Conservation (phyloP, 139 green algal genomes). For the Volvox reticuliferus region DNA sequence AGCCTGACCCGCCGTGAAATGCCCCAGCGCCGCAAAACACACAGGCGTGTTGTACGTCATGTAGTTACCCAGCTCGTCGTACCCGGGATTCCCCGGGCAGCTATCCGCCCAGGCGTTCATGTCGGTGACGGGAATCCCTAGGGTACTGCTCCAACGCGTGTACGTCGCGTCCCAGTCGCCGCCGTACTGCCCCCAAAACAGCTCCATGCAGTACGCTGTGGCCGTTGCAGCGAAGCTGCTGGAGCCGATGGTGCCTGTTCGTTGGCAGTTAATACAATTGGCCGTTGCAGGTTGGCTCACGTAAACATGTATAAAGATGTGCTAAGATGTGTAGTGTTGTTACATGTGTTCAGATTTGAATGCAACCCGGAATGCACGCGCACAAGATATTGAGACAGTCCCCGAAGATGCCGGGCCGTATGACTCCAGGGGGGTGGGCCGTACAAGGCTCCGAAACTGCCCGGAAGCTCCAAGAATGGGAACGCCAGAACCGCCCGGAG, state of each 20-base stretch:
- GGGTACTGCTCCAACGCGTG: background rate
- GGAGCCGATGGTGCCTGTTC: background rate
- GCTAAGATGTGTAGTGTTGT: too few relatives aligned
- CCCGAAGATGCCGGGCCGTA: too few relatives aligned
- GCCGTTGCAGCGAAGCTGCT: background rate
- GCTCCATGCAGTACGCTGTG: constrained; percentile 10
- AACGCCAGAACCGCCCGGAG: background rate
- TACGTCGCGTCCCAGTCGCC: background rate
- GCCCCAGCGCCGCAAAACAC: background rate
- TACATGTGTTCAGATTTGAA: too few relatives aligned
- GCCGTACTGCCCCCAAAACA: constrained; percentile 9
- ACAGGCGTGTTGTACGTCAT: constrained; percentile 13
- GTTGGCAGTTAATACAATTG: background rate
- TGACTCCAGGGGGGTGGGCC: too few relatives aligned
- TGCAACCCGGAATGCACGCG: background rate
- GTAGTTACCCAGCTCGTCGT: constrained; percentile 45
- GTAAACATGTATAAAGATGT: too few relatives aligned
- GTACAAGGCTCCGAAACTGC: too few relatives aligned
- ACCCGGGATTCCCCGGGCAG: background rate
- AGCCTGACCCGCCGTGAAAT: too few relatives aligned
- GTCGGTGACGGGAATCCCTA: constrained; percentile 7
- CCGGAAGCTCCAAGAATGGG: background rate
- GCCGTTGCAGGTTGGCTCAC: too few relatives aligned
- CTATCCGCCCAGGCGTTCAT: constrained; percentile 15
- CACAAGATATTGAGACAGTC: background rate